Conservation (phyloP, 139 green algal genomes). For the Volvox reticuliferus region DNA sequence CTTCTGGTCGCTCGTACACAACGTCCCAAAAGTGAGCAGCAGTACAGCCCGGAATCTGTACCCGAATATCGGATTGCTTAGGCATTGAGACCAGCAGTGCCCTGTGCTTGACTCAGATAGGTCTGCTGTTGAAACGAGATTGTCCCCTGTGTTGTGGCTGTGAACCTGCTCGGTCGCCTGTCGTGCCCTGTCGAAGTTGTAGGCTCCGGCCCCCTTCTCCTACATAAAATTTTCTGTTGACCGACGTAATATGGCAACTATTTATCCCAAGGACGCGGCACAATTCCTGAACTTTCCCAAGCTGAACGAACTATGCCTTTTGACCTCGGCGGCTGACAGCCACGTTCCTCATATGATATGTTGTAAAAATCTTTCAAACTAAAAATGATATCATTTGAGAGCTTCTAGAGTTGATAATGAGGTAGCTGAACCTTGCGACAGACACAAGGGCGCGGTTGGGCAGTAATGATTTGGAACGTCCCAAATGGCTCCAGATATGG, state of each 20-base stretch:
- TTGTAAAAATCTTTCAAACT: no score
- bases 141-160: not conserved
- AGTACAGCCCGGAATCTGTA: not conserved
- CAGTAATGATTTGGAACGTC: no score
- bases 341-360: no score
- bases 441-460: no score
- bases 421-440: no score
- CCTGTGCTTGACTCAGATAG: not conserved
- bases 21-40: constrained; percentile 14
- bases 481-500: no score
- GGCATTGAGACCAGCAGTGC: not conserved
- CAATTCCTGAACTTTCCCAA: not conserved
- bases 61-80: constrained; percentile 24
- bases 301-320: not conserved
- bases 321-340: not conserved
- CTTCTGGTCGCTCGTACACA: constrained; percentile 18
- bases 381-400: no score
- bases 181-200: no score
- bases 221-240: not conserved
- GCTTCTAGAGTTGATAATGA: no score
- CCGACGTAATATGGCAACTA: not conserved
- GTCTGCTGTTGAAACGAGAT: not conserved
- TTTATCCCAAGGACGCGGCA: not conserved
- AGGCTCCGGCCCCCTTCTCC: no score
- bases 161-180: not conserved